These are phyloP conservation scores for Chytriomyces confervae DNA, from an alignment of 192 early-diverging fungal species.

Conservation along the genomic window DNA sequence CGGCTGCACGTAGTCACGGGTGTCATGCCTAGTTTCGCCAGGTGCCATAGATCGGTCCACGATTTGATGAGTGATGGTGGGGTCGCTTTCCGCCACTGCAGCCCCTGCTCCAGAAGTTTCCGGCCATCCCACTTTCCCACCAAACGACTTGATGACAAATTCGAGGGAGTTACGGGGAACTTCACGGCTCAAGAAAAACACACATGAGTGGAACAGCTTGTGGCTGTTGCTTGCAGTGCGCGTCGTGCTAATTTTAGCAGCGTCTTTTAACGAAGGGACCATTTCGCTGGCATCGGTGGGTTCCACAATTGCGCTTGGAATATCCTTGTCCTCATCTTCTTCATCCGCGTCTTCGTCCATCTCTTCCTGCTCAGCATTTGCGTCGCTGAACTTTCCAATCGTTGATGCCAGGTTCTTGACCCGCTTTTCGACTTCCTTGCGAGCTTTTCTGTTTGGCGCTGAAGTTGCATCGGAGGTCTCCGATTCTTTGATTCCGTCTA, in stretches of 20 bases:
- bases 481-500: constrained; percentile 41
- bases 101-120: constrained; percentile 75
- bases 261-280: constrained; percentile 43
- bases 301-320: constrained; percentile 43
- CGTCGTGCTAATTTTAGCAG: constrained; percentile 45
- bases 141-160: constrained; percentile 89
- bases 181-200: constrained; percentile 92
- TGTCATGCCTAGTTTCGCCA: neutral
- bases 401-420: constrained; percentile 52
- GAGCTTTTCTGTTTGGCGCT: constrained; percentile 42
- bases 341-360: constrained; percentile 38
- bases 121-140: constrained; percentile 92
- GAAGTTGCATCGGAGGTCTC: neutral
- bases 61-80: constrained; percentile 86
- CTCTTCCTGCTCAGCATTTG: constrained; percentile 31
- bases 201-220: constrained; percentile 64
- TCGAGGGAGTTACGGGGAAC: constrained; percentile 91
- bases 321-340: constrained; percentile 45
- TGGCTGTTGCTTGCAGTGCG: constrained; percentile 10
- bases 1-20: constrained; percentile 87
- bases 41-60: constrained; percentile 75
- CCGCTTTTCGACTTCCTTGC: constrained; percentile 53
- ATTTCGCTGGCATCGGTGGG: constrained; percentile 34
- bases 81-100: constrained; percentile 77
- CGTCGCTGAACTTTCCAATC: constrained; percentile 26